A percentile compares a stretch with the other conserved stretches of the same genome.
These are phyloP conservation scores for Suhomyces faveliae DNA, from an alignment of 805 yeast species.

Conservation along the genomic window DNA sequence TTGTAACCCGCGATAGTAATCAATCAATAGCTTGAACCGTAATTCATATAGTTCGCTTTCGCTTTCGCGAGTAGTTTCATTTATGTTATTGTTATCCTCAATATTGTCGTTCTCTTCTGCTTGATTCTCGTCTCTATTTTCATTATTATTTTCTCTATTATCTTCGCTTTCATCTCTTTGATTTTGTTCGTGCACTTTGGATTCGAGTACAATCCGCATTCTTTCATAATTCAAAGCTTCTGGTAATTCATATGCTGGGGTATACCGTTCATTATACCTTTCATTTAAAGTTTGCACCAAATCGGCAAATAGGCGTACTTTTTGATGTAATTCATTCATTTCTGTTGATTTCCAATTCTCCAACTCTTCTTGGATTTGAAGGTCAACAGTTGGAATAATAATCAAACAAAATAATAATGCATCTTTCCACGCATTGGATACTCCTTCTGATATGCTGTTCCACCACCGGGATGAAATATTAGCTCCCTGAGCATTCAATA, in stretches of 20 bases:
- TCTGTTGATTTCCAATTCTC: conserved; percentile 19
- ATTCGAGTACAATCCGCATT: background rate
- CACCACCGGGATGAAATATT: conserved; percentile 4
- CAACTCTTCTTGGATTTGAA: conserved; percentile 11
- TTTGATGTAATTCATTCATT: conserved; percentile 14
- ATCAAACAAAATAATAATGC: conserved; percentile 15
- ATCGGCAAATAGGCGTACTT: conserved; percentile 6
- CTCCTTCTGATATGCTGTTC: conserved; percentile 8
- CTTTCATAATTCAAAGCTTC: conserved; percentile 1
- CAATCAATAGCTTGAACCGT: conserved; percentile 9
- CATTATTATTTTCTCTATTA: background rate
- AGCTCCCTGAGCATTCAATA: conserved; percentile 7
- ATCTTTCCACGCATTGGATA: conserved; percentile 20
- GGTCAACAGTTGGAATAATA: conserved; percentile 16
- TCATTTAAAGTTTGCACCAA: conserved; percentile 10
- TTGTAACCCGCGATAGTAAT: conserved; percentile 7
- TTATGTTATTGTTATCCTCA: background rate
- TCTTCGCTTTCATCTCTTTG: background rate
- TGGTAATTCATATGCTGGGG: conserved; percentile 8
- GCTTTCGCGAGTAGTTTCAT: background rate
- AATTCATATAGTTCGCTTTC: background rate
- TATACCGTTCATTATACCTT: conserved; percentile 8
- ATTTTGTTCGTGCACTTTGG: background rate
- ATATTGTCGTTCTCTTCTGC: background rate
- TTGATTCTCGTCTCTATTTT: background rate